A percentile compares a stretch with the other conserved stretches of the same genome.
These are phyloP conservation scores for Takashimella koratensis DNA, from an alignment of 1,284 basidiomycete species.

Conservation along the genomic window DNA sequence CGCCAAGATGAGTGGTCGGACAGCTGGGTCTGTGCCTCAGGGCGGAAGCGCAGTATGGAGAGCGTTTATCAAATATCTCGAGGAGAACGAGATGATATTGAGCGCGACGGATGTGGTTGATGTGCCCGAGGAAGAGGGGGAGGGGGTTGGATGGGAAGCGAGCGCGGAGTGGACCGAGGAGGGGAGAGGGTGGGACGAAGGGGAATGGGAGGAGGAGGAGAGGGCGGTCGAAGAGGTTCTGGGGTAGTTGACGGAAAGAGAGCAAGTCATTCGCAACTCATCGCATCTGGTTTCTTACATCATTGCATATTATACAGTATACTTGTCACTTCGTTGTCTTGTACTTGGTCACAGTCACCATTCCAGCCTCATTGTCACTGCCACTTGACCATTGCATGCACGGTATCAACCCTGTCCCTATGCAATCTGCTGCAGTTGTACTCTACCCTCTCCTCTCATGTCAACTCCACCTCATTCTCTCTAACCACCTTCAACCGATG, in stretches of 20 bases:
- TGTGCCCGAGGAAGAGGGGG: not conserved
- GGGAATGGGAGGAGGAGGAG: not conserved
- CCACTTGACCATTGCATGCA: too few species aligned
- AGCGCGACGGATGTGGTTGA: conserved; percentile 6
- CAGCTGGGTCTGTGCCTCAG: conserved; percentile 24
- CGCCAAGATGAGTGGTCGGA: conserved; percentile 21
- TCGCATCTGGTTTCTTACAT: not conserved
- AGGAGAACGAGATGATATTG: conserved; percentile 27
- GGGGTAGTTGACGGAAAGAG: not conserved
- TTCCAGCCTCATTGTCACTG: too few species aligned
- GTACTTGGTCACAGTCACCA: too few species aligned
- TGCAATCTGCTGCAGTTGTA: too few species aligned
- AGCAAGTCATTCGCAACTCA: not conserved
- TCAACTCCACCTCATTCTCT: too few species aligned
- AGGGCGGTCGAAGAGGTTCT: not conserved
- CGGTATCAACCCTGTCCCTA: too few species aligned
- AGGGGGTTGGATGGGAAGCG: not conserved
- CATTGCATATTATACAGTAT: not conserved
- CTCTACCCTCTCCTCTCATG: too few species aligned
- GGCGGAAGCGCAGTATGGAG: conserved; percentile 41
- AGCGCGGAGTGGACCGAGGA: not conserved
- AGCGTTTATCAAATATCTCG: conserved; percentile 32
- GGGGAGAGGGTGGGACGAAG: not conserved
- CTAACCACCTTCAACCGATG: too few species aligned
- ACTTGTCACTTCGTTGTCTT: not conserved